A percentile compares a stretch with the other conserved stretches of the same genome.
Evolutionary conservation across 768 basidiomycete species (phyloP).

Genomic region (Leccinum rimulosum): DNA sequence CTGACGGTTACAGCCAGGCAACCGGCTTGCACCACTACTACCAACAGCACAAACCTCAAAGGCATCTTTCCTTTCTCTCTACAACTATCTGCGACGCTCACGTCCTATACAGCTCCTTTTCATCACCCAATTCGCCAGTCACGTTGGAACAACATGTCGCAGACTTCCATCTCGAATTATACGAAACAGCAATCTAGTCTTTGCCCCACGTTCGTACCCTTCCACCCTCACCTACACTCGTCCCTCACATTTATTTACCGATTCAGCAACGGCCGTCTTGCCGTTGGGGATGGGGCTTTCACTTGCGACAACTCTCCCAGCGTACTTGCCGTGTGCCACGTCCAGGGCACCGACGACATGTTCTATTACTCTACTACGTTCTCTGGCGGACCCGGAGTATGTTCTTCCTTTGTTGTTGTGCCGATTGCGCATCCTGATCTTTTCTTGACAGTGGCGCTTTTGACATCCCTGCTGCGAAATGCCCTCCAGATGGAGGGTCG

Average conservation of each 20-base stretch:
- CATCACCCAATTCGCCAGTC: conserved; percentile 32
- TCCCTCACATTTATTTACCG: conserved; percentile 15
- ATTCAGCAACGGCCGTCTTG: conserved; percentile 86
- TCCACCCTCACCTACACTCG: background rate
- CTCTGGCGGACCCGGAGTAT: conserved; percentile 89
- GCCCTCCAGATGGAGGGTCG: conserved; percentile 96
- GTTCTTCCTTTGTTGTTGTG: conserved; percentile 25
- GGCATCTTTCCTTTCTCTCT: background rate
- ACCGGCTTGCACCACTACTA: conserved; percentile 15
- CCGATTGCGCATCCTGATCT: background rate
- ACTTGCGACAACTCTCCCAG: conserved; percentile 72
- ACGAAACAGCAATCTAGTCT: conserved; percentile 84
- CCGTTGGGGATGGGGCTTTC: conserved; percentile 97
- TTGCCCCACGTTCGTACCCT: conserved; percentile 78
- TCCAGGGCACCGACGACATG: conserved; percentile 76
- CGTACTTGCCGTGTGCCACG: conserved; percentile 83
- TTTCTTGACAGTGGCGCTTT: conserved; percentile 78
- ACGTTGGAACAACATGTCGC: conserved; percentile 89
- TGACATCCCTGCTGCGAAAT: conserved; percentile 88
- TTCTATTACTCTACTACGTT: conserved; percentile 93
- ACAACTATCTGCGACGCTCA: background rate
- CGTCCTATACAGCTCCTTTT: background rate
- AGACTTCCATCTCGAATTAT: conserved; percentile 67
- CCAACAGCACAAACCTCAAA: conserved; percentile 3
- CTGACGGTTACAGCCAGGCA: background rate